Evolutionary conservation across 1,139 yeast genomes (phyloP), one percentile per base, ranked within the genome.

Genomic region (Starmera stellimalicola): DNA sequence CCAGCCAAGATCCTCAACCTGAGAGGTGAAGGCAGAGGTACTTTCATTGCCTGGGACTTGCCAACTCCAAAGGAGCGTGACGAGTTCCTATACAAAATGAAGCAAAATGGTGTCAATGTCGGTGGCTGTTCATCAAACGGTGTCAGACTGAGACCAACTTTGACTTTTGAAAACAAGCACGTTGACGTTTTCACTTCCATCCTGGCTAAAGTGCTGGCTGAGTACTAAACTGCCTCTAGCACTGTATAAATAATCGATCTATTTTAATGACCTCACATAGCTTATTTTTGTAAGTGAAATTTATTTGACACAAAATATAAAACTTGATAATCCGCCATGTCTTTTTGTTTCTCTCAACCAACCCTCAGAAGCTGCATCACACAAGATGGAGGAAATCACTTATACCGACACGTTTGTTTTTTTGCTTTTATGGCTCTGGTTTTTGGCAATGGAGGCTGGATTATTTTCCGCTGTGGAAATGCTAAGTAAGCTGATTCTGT

Each of bases 11-110:
- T 74, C 33, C 54, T 54, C 39, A 70, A 73, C 54, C 63, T 79
- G 52, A 70, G 88, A 60, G 87, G 88, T 39, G 68, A 77, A 49
- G 58, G 63, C 43, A 72, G 73, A 54, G 87, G 82, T 38, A 77
- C 84, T 17, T 78, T 77, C 52, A 76, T 78, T 52, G 85, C 87
- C n/a, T 79, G 82, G 78, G 80, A 76, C 50, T 64, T 74, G 47
- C 65, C 62, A 33, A 54, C 62, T 31, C 52, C 68, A 15, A 60
- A 58, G 23, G 49, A 53, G 30, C 70, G 87, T 62, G 73, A 74
- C 47, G 52, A 60, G 34, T 60, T 78, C 37, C 60, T 78, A 44
- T 46, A 52, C 41, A 63, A 56, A 15, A 58, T 72, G 58, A 74
- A 75, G 52, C 53, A 56, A 27, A 62, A 60, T 30, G 88, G 88